phyloP scores from a whole-genome alignment of 257 asterid species.

The Euphrasia confusa region DNA sequence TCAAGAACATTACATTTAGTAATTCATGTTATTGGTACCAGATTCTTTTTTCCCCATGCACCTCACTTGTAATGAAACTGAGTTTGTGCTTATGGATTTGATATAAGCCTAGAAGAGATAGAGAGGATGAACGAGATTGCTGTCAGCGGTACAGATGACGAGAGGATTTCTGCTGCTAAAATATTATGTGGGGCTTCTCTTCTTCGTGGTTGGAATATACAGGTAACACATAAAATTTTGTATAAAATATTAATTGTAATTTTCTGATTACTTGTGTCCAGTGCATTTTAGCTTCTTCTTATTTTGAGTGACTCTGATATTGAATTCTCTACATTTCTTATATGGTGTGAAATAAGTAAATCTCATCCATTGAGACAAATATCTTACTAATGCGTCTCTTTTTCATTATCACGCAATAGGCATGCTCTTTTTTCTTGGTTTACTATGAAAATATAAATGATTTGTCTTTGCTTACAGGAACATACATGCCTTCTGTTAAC shows the following conservation, averaged over 20 bases:
- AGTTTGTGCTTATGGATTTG: constrained; percentile 58
- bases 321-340: constrained; percentile 15
- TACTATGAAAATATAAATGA: constrained; percentile 8
- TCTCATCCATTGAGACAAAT: constrained; percentile 16
- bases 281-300: constrained; percentile 16
- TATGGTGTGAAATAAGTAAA: constrained; percentile 10
- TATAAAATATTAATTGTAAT: constrained; percentile 17
- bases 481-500: constrained; percentile 63
- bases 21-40: constrained; percentile 19
- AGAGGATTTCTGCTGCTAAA: constrained; percentile 91
- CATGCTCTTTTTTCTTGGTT: constrained; percentile 4
- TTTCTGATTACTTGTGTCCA: constrained; percentile 1
- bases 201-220: constrained; percentile 96
- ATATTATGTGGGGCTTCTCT: constrained; percentile 93
- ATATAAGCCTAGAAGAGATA: constrained; percentile 94
- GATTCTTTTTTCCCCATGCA: constrained; percentile 15
- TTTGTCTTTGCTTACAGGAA: constrained; percentile 64
- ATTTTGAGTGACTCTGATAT: constrained; percentile 9
- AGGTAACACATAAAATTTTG: constrained; percentile 41
- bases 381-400: neutral
- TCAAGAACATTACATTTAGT: constrained; percentile 2
- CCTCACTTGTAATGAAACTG: constrained; percentile 47
- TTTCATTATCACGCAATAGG: constrained; percentile 11
- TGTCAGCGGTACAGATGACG: constrained; percentile 77
- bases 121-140: constrained; percentile 93